Evolutionary conservation across 495 filamentous ascomycete genomes (phyloP).

Genomic region (Bacidia gigantensis): DNA sequence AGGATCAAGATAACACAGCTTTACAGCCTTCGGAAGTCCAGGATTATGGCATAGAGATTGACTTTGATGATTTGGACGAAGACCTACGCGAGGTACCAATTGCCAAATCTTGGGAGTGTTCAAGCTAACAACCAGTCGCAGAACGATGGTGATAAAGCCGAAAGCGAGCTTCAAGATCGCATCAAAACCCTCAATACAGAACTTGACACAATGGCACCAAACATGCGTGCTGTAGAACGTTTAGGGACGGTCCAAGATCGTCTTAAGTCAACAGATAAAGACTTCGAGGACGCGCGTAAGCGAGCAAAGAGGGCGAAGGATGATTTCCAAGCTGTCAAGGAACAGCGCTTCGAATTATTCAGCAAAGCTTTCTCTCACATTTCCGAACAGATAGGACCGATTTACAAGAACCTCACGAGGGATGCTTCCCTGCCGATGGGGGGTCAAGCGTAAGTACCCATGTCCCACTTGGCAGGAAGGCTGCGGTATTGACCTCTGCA

Average conservation of each 20-base stretch:
- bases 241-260: constrained; percentile 72
- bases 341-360: constrained; percentile 78
- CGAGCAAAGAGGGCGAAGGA: constrained; percentile 62
- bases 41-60: constrained; percentile 85
- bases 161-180: constrained; percentile 67
- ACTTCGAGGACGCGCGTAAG: constrained; percentile 71
- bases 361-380: constrained; percentile 92
- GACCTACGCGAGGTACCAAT: constrained; percentile 57
- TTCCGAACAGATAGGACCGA: constrained; percentile 78
- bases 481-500: constrained; percentile 15
- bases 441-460: constrained; percentile 54
- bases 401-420: constrained; percentile 89
- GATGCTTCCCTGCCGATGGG: constrained; percentile 75
- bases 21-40: constrained; percentile 40
- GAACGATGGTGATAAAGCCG: constrained; percentile 54
- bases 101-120: too few species aligned
- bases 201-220: constrained; percentile 85
- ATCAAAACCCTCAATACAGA: constrained; percentile 59
- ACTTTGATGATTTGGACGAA: constrained; percentile 77
- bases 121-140: constrained; percentile 27
- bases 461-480: neutral
- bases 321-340: constrained; percentile 66
- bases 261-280: constrained; percentile 71
- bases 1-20: constrained; percentile 40
- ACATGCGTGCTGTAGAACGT: constrained; percentile 91